Conservation (phyloP, 192 early-diverging fungal genomes). For the Dimargaris cristalligena region DNA sequence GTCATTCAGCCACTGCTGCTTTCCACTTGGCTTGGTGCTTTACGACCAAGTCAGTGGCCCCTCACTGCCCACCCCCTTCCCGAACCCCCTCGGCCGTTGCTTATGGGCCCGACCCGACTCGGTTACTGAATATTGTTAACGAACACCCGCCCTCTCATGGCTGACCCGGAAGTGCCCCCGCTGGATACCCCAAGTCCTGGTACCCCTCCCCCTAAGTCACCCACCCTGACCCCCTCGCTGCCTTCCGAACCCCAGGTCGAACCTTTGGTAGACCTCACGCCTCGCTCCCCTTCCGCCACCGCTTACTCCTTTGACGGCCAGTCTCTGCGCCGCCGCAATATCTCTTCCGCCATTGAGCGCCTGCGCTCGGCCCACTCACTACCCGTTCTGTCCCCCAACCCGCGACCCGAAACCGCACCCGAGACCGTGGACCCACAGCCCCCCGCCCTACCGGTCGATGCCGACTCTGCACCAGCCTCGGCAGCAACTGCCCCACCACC, state of each 20-base stretch:
- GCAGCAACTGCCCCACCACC: conserved; percentile 11
- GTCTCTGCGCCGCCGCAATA: background rate
- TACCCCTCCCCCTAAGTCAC: conserved; percentile 22
- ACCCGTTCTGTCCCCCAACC: background rate
- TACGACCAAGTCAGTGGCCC: too few relatives aligned
- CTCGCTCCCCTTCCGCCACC: background rate
- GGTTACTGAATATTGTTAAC: too few relatives aligned
- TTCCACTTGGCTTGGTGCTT: too few relatives aligned
- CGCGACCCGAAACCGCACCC: background rate
- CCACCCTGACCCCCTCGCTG: background rate
- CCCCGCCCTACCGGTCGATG: background rate
- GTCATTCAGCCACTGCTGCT: too few relatives aligned
- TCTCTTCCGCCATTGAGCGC: background rate
- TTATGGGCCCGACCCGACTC: too few relatives aligned
- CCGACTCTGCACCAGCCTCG: background rate
- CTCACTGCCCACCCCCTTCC: too few relatives aligned
- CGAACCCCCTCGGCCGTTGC: too few relatives aligned
- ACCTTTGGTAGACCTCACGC: background rate
- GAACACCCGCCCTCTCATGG: too few relatives aligned
- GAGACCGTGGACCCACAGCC: background rate
- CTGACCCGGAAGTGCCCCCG: background rate
- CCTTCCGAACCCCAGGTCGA: background rate
- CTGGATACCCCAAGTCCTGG: background rate
- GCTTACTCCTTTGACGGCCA: conserved; percentile 5
- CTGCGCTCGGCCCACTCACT: background rate